Evolutionary conservation across 23 red algal species (phyloP), one percentile per base, ranked within the genome.

Genomic region (Cyanidiococcus yangmingshanensis): DNA sequence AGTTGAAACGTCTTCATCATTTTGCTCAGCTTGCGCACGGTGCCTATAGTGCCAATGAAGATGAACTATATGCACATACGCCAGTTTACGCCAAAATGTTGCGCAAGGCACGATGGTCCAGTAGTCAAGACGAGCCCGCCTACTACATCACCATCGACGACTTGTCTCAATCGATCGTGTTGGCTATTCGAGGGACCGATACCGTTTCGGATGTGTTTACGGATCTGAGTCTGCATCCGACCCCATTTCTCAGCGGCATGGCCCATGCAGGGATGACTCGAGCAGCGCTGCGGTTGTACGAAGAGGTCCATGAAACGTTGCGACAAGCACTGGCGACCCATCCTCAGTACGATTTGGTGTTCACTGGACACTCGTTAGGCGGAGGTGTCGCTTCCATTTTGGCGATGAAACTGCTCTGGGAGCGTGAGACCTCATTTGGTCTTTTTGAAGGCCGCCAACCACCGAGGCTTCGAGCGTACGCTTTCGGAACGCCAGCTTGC

Each of bases 141-240:
- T 93, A 93, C 75, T 79, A 83, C 59, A 76, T 95, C 45, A 80
- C 76, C 18, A 74, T 75, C n/a, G 90, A 95, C 68, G 58, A 58
- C 3, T 0, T 39, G 0, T 67, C 57, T 1, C 38, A 77, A 36
- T 50, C 59, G 7, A 74, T 95, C 31, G 80, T 88, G 2, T 50
- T 95, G 15, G 71, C 83, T 41, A 75, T 95, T n/a, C 86, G 90
- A 34, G 90, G 90, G 39, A 87, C 90, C 39, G 82, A 88, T 59
- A 86, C 84, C 26, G 50, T 95, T 33, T 74, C 81, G 17, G 90
- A 95, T 75, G 68, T 95, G 2, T 75, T 95, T 25, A 95, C 90
- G 59, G 87, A 95, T 75, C 71, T 95, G 68, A 79, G 63, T 57
- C 41, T 83, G 1, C 82, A 95, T 39, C 39, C 79, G 37, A 83